phyloP scores from a whole-genome alignment of 805 yeast species.

The Debaryomyces castellii region DNA sequence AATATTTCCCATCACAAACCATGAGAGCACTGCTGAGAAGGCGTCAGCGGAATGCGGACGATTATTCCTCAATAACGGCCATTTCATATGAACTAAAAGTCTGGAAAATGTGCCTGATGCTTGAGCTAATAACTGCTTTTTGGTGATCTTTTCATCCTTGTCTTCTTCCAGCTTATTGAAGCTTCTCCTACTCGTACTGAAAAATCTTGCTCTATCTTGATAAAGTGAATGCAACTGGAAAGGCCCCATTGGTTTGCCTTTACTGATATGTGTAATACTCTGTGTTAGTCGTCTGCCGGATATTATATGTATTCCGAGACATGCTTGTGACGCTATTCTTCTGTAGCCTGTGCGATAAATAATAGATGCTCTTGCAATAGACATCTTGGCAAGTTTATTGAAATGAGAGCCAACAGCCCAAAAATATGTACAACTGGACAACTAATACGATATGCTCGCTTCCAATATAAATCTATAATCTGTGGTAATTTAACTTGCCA shows the following conservation, averaged over 20 bases:
- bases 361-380: not conserved
- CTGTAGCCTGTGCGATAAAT: not conserved
- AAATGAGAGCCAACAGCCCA: not conserved
- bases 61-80: slow-evolving; percentile 49
- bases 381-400: not conserved
- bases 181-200: not conserved
- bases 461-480: not conserved
- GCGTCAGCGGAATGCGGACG: slow-evolving; percentile 51
- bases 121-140: slow-evolving; percentile 26
- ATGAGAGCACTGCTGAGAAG: slow-evolving; percentile 53
- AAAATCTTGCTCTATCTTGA: not conserved
- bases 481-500: not conserved
- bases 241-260: not conserved
- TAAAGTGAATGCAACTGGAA: not conserved
- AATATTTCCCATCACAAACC: slow-evolving; percentile 57
- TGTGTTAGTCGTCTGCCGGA: not conserved
- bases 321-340: not conserved
- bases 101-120: slow-evolving; percentile 31
- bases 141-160: slow-evolving; percentile 11
- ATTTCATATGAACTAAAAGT: slow-evolving; percentile 39
- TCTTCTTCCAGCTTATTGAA: not conserved
- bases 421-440: not conserved
- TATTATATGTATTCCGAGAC: not conserved
- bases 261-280: not conserved
- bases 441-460: not conserved